Evolutionary conservation across 345 rosid genomes (phyloP).

Genomic region (Kernera saxatilis): DNA sequence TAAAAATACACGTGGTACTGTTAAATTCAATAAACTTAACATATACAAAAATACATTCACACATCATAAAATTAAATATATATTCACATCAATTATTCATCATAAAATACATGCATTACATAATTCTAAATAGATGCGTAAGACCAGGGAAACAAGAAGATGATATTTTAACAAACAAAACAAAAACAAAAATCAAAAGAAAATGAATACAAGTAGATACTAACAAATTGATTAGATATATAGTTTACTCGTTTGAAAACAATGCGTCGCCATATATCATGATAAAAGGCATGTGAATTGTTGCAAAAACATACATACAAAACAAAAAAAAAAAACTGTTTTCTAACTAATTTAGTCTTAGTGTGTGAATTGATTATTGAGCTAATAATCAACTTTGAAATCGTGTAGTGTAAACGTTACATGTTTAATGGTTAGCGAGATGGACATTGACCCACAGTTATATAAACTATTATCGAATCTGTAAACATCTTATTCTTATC

Average conservation of each 20-base stretch:
- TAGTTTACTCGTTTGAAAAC: no score
- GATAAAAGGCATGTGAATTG: not conserved
- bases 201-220: no score
- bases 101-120: not conserved
- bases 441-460: conserved; percentile 5
- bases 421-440: not conserved
- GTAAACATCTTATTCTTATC: not conserved
- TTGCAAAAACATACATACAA: not conserved
- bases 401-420: not conserved
- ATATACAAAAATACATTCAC: no score
- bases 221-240: not conserved
- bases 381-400: not conserved
- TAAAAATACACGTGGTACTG: not conserved
- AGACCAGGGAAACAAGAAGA: no score
- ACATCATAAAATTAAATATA: no score
- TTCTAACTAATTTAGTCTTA: not conserved
- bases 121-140: no score
- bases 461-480: not conserved
- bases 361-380: not conserved
- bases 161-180: no score
- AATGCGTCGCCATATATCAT: not conserved
- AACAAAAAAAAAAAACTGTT: not conserved
- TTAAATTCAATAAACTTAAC: not conserved
- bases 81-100: not conserved
- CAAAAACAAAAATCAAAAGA: no score